Base-by-base conservation (phyloP, 331 rosid species). In the Quercus phellos region DNA sequence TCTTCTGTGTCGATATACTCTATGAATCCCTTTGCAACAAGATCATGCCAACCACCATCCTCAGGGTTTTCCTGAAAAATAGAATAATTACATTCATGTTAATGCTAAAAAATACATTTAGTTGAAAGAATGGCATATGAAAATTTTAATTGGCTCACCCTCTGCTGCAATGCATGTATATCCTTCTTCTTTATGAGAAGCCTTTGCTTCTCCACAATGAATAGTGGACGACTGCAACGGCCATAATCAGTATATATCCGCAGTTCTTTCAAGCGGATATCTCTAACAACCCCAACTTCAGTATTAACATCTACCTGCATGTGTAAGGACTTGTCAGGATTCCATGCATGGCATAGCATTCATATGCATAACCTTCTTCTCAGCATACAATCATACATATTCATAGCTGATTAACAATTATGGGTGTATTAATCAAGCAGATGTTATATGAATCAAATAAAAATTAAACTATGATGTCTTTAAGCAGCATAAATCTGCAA, bases 211-310 rank as follows among this genome's bases (percentile, higher is more conserved):
- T 95, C 99, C 81, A 95, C 99, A 56, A 95, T 95, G 85, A 95
- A 95, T 70, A 95, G 86, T 67, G 99, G 99, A 75, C 99, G 99
- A 90, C 98, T 95, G 82, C 99, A 95, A 55, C 99, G 98, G 29
- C 99, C 99, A 81, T 95, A 95, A 73, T 95, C 99, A 6, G 99
- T 95, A 82, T 95, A 95, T 86, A 95, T 91, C 74, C 97, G 97
- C 79, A 95, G 70, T 80, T 95, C 99, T 86, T 93, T 95, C 79
- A 95, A 86, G 24, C 96, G 95, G 78, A 95, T 89, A 84, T 95
- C 99, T 83, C 98, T 88, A 51, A 95, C 99, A 80, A 95, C 98
- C 61, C 99, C 99, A 82, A 95, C 99, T 88, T 95, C 99, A 58
- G 99, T 92, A 82, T 95, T 95, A 75, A 95, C 99, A 86, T 95